These are phyloP conservation scores for Penicillium sp. DNA, from an alignment of 2,329 filamentous ascomycete species.

Conservation along the genomic window DNA sequence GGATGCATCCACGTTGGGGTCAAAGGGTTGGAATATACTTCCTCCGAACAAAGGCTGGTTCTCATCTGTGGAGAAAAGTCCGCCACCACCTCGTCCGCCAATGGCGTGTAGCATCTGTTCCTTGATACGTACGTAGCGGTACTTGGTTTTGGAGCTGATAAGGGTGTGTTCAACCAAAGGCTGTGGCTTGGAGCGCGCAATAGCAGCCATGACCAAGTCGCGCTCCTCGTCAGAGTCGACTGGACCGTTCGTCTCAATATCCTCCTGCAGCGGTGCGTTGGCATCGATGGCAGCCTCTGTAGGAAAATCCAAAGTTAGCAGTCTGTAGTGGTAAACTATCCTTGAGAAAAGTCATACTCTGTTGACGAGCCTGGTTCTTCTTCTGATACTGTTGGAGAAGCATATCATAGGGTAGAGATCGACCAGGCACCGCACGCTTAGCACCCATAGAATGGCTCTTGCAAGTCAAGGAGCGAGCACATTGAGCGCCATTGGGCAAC, in stretches of 20 bases:
- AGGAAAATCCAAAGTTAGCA: constrained; percentile 21
- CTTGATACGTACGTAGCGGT: constrained; percentile 59
- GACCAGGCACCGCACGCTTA: constrained; percentile 79
- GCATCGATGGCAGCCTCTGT: constrained; percentile 89
- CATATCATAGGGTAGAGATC: constrained; percentile 89
- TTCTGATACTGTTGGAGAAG: constrained; percentile 83
- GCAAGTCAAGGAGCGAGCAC: constrained; percentile 82
- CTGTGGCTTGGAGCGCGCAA: constrained; percentile 69
- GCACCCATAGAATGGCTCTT: constrained; percentile 95
- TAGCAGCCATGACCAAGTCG: constrained; percentile 75
- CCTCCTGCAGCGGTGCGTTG: constrained; percentile 82
- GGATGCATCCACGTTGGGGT: constrained; percentile 16
- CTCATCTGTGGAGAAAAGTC: constrained; percentile 42
- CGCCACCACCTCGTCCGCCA: constrained; percentile 45
- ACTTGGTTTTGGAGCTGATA: constrained; percentile 50
- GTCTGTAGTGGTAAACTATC: constrained; percentile 1
- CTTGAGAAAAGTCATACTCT: constrained; percentile 60
- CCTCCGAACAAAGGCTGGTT: constrained; percentile 28
- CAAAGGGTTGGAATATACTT: constrained; percentile 32
- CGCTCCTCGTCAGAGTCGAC: constrained; percentile 96
- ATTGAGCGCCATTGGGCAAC: constrained; percentile 77
- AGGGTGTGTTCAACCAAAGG: constrained; percentile 64
- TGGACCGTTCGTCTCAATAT: constrained; percentile 71
- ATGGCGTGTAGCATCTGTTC: constrained; percentile 58
- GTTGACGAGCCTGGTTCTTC: constrained; percentile 97